Conservation (phyloP, 2,329 filamentous ascomycete genomes). For the Aspergillus fischeri region DNA sequence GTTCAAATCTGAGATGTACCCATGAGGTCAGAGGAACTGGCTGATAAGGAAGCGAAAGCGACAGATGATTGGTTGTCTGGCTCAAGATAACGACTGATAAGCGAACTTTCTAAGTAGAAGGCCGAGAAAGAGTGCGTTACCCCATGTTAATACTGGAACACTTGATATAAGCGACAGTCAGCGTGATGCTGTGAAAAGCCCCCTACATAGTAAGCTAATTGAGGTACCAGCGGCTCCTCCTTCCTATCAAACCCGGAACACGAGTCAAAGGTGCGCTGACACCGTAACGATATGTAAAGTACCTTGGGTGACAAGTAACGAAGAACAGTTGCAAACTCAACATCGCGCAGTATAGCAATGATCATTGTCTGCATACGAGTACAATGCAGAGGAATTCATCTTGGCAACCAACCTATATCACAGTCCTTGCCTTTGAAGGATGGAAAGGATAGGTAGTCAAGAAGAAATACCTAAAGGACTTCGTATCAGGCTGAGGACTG, state of each 20-base stretch:
- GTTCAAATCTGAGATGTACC: not conserved
- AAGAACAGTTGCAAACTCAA: not conserved
- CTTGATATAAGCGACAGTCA: not conserved
- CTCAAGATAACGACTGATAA: conserved; percentile 1
- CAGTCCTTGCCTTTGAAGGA: not conserved
- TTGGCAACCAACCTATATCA: not conserved
- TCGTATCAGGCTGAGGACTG: conserved; percentile 7
- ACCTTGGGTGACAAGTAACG: too few species aligned
- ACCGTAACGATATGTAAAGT: not conserved
- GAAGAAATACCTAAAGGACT: not conserved
- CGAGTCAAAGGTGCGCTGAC: not conserved
- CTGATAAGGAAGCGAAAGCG: conserved; percentile 1
- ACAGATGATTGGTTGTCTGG: conserved; percentile 4
- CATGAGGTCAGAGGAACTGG: not conserved
- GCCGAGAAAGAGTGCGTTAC: too few species aligned
- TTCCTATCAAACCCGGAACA: not conserved
- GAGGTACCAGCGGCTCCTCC: not conserved
- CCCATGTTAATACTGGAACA: not conserved
- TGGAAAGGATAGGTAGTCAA: not conserved
- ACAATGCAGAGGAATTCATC: not conserved
- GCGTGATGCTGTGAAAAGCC: not conserved
- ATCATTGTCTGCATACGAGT: not conserved
- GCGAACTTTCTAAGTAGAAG: not conserved
- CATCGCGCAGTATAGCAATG: not conserved
- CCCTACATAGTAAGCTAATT: not conserved